Conservation (phyloP, 2,329 filamentous ascomycete genomes). For the Talaromyces sp. region DNA sequence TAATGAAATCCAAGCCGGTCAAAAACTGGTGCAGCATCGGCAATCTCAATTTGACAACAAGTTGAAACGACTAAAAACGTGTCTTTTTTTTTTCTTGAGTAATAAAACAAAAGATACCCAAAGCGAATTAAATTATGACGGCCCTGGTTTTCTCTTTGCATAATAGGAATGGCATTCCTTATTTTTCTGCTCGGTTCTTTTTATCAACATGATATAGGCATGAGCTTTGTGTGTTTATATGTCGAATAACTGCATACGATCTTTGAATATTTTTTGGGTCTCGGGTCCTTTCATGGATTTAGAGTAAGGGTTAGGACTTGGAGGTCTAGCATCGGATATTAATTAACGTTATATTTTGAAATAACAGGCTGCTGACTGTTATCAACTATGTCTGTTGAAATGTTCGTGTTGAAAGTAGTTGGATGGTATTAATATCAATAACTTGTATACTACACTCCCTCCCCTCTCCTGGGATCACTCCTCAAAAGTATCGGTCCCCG, state of each 20-base stretch:
- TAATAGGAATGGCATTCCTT: not conserved
- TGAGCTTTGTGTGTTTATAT: not conserved
- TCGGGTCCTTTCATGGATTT: no score
- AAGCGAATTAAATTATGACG: not conserved
- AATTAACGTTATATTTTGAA: no score
- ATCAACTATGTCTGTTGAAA: no score
- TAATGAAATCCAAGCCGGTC: constrained; percentile 29
- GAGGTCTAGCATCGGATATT: no score
- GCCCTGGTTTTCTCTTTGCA: not conserved
- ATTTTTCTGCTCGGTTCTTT: not conserved
- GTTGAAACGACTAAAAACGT: not conserved
- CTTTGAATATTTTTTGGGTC: not conserved
- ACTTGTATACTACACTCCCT: not conserved
- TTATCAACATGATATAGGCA: not conserved
- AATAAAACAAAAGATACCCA: constrained; percentile 6
- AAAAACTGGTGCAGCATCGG: constrained; percentile 43
- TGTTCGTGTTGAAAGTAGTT: no score
- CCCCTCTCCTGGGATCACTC: no score
- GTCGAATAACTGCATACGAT: not conserved
- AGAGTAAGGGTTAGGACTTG: not conserved
- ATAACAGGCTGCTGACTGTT: no score
- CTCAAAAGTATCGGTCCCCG: no score
- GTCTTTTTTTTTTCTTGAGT: not conserved
- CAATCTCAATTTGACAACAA: constrained; percentile 21
- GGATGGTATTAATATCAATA: not conserved